Conservation (phyloP, 441 rosid species). For the Adansonia gregorii region DNA sequence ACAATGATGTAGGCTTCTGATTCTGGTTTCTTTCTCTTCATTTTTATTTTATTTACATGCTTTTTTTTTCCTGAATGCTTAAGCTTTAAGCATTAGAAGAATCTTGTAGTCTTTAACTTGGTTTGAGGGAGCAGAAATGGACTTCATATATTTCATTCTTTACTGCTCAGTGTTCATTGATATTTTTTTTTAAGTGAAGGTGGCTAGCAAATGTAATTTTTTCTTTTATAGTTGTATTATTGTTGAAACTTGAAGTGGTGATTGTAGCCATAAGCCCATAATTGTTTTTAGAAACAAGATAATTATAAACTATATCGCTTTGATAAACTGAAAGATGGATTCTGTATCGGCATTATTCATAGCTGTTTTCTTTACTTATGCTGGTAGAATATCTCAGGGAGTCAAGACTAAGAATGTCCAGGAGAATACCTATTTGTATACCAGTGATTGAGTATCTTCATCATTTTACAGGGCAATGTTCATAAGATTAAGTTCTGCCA, state of each 20-base stretch:
- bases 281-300: neutral
- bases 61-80: neutral
- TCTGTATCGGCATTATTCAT: neutral
- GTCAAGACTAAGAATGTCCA: neutral
- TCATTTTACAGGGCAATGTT: constrained; percentile 56
- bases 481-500: constrained; percentile 85
- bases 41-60: neutral
- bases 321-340: constrained; percentile 6
- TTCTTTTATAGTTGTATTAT: neutral
- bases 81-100: constrained; percentile 1
- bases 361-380: neutral
- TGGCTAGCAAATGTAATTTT: neutral
- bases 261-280: neutral
- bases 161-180: neutral
- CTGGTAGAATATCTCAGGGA: neutral
- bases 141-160: neutral
- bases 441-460: neutral
- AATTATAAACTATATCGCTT: constrained; percentile 1
- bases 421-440: constrained; percentile 3
- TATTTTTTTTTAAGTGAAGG: neutral
- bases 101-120: neutral
- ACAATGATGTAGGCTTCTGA: constrained; percentile 2
- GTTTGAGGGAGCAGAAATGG: constrained; percentile 1
- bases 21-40: neutral
- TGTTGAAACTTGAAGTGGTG: neutral